Base-by-base conservation (phyloP, 2,329 filamentous ascomycete species). In the Trichoderma pleuroti region DNA sequence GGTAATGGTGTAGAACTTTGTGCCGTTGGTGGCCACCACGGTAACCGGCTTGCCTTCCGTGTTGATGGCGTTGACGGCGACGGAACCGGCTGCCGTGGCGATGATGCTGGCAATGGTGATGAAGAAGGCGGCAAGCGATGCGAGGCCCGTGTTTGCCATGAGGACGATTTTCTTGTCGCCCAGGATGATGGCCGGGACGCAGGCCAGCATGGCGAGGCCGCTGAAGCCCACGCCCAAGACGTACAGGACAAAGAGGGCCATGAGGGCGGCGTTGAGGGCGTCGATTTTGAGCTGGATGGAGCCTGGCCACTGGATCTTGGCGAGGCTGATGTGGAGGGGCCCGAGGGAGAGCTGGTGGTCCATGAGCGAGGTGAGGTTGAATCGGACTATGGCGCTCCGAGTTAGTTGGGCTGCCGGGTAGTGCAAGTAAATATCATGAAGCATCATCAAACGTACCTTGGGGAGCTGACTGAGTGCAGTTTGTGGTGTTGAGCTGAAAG, bases 211-310 rank as follows among this genome's bases (percentile, higher is more conserved):
- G 36, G 81, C 79, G 3, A 86, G 76, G 12, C 82, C 84, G 3
- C 82, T 78, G 73, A 84, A 79, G 21, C 76, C 80, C 60, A 81
- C 77, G 68, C 79, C 82, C 2, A 87, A 72, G 52, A 84, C 81
- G 76, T 84, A 87, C 70, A 88, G 76, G 63, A 86, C 77, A 75
- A 85, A 85, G 61, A 86, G 77, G 30, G 80, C 82, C n/a, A 84
- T 76, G 5, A 87, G 80, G n/a, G 82, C 79, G 18, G 77, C 76
- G 75, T 87, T 86, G 75, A 88, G 78, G n/a, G 81, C 77, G 77
- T 85, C 79, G 73, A 88, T 76, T n/a, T 82, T 81, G 54, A 83
- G 77, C 71, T 84, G 81, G 70, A 88, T 80, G 36, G 78, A 79
- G 8, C 81, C 73, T 16, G 83, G 82, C 75, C 84, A 82, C 71